Base-by-base conservation (phyloP, 306 rosid species). In the cucumber (Cucumis sativus) region DNA sequence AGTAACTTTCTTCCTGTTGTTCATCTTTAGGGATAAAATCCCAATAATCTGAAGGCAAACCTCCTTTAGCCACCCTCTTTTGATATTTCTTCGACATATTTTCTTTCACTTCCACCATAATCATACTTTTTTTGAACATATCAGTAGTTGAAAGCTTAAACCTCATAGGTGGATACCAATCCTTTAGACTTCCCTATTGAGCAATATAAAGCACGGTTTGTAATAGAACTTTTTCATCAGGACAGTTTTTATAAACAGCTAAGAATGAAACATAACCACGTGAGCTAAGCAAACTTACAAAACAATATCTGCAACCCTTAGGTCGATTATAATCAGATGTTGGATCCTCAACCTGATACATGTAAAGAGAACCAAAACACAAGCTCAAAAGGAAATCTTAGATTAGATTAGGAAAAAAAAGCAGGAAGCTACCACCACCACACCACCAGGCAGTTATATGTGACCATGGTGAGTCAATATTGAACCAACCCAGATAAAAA, bases 131-230 rank as follows among this genome's bases (percentile, higher is more conserved):
- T 76, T 83, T 87, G 62, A 84, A 92, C 59, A 88, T 75, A 64
- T 95, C 97, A 28, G 47, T 83, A 41, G 91, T 79, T 12, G 99
- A 90, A 82, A 92, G 92, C 85, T 82, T 92, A 82, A 95, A 95
- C 80, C 83, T 86, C 92, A 86, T 85, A 13, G 83, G 55, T 2
- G 97, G 98, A 82, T 90, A 95, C 82, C 89, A 78, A 47, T 85
- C 86, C 41, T 65, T 55, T 14, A 83, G 81, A 76, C 78, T 85
- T 83, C 94, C 93, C 98, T 92, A 83, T 75, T 77, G 49, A 62
- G 78, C 78, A 77, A 77, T 39, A 77, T 33, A 76, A 81, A 69
- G 39, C 62, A 79, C 78, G 68, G 67, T 78, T 87, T 78, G 55
- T 45, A 63, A 71, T 59, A 35, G 80, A 10, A 72, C 14, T 5